phyloP scores from a whole-genome alignment of 1,139 yeast species.

The Candida dubliniensis region DNA sequence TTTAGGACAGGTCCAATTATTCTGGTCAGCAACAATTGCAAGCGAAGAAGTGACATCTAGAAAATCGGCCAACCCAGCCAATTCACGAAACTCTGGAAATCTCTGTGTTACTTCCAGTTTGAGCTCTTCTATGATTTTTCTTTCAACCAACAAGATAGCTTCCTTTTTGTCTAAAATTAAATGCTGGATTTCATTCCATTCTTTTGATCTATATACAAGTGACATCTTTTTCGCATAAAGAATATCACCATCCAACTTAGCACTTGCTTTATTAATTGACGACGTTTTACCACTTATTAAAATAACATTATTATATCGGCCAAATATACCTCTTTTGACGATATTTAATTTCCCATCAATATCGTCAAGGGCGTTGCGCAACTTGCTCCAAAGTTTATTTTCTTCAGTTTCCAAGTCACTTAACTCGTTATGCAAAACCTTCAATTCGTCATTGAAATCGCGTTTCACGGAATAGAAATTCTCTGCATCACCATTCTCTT shows the following conservation, averaged over 20 bases:
- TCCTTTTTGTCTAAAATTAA: conserved; percentile 25
- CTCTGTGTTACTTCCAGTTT: conserved; percentile 37
- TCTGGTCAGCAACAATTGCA: conserved; percentile 66
- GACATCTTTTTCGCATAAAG: conserved; percentile 31
- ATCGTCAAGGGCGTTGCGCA: conserved; percentile 22
- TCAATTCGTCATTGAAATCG: conserved; percentile 29
- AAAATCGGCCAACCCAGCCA: conserved; percentile 55
- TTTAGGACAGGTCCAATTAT: conserved; percentile 64
- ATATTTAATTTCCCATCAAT: conserved; percentile 33
- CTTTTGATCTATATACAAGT: conserved; percentile 30
- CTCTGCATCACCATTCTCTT: neutral
- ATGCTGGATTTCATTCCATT: conserved; percentile 35
- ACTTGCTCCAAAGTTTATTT: conserved; percentile 16
- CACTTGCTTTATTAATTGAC: conserved; percentile 22
- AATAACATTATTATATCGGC: conserved; percentile 33
- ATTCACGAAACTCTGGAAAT: conserved; percentile 43
- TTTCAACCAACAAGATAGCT: conserved; percentile 43
- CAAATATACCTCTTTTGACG: conserved; percentile 30
- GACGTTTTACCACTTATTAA: conserved; percentile 34
- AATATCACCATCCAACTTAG: conserved; percentile 20
- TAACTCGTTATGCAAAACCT: conserved; percentile 34
- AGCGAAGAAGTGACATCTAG: conserved; percentile 76
- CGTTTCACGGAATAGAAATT: conserved; percentile 24
- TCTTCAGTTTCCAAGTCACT: conserved; percentile 28
- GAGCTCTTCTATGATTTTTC: conserved; percentile 41